phyloP scores from a whole-genome alignment of 345 rosid genomes.

The Crucihimalaya himalaica region DNA sequence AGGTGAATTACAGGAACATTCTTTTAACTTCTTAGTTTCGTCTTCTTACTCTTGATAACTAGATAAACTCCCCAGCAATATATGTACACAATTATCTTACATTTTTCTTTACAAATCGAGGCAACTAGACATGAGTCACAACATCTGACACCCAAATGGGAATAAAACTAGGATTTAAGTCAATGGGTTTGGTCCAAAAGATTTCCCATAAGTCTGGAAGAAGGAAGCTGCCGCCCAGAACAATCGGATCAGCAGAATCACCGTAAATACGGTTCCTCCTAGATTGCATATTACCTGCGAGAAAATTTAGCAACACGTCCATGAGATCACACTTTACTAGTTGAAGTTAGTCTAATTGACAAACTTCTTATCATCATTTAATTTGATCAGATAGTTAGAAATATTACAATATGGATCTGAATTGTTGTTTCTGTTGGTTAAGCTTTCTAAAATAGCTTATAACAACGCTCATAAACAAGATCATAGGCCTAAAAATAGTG shows the following conservation, averaged over 20 bases:
- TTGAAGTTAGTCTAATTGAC: background rate
- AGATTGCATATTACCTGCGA: constrained; percentile 70
- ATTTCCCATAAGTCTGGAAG: constrained; percentile 56
- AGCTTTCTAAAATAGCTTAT: no score
- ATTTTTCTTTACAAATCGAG: background rate
- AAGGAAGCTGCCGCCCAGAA: constrained; percentile 64
- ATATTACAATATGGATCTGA: no score
- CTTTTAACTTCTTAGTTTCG: background rate
- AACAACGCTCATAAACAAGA: background rate
- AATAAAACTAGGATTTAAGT: background rate
- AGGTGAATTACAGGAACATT: background rate
- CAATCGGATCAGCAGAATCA: constrained; percentile 58
- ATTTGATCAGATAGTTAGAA: no score
- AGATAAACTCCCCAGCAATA: background rate
- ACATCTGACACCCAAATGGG: background rate
- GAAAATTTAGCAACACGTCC: background rate
- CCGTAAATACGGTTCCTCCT: constrained; percentile 68
- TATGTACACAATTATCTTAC: background rate
- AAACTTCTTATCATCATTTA: background rate
- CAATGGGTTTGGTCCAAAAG: constrained; percentile 37
- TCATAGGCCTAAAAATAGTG: no score
- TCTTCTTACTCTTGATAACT: constrained; percentile 1
- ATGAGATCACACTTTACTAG: background rate
- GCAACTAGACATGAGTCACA: background rate
- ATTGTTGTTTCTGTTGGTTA: no score